Evolutionary conservation across 257 asterid genomes (phyloP).

Genomic region (Henckelia pumila): DNA sequence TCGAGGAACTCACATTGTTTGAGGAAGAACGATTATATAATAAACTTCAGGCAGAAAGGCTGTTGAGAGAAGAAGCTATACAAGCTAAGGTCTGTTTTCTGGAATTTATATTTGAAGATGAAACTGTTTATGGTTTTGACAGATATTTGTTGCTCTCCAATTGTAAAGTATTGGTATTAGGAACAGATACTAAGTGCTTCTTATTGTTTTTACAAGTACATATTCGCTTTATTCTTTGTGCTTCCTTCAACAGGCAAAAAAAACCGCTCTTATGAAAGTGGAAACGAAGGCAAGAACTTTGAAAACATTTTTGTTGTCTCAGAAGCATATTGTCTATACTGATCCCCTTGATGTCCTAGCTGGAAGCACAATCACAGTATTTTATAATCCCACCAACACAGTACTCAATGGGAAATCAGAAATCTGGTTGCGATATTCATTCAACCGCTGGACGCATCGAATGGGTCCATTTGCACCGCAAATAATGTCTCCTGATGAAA

Average conservation of each 20-base stretch:
- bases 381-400: slow-evolving; percentile 86
- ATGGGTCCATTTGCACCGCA: slow-evolving; percentile 85
- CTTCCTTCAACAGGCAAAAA: slow-evolving; percentile 58
- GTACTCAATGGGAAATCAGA: slow-evolving; percentile 86
- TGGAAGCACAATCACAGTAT: slow-evolving; percentile 72
- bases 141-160: slow-evolving; percentile 5
- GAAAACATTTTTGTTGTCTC: slow-evolving; percentile 78
- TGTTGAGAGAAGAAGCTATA: slow-evolving; percentile 61
- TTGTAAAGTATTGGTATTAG: slow-evolving; percentile 10
- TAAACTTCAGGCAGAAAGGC: slow-evolving; percentile 72
- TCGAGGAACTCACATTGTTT: slow-evolving; percentile 66
- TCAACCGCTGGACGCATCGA: slow-evolving; percentile 94
- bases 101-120: slow-evolving; percentile 7
- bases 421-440: slow-evolving; percentile 95
- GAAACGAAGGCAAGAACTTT: slow-evolving; percentile 72
- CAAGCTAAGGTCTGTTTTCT: slow-evolving; percentile 67
- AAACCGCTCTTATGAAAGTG: slow-evolving; percentile 66
- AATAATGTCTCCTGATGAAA: slow-evolving; percentile 69
- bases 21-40: slow-evolving; percentile 68
- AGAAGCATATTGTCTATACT: slow-evolving; percentile 84
- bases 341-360: slow-evolving; percentile 89
- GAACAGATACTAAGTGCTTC: slow-evolving; percentile 8
- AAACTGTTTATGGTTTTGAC: not conserved
- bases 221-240: slow-evolving; percentile 21
- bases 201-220: slow-evolving; percentile 1